These are phyloP conservation scores for Carex myosuroides DNA, from an alignment of 176 grass and related monocot genomes.

Conservation along the genomic window DNA sequence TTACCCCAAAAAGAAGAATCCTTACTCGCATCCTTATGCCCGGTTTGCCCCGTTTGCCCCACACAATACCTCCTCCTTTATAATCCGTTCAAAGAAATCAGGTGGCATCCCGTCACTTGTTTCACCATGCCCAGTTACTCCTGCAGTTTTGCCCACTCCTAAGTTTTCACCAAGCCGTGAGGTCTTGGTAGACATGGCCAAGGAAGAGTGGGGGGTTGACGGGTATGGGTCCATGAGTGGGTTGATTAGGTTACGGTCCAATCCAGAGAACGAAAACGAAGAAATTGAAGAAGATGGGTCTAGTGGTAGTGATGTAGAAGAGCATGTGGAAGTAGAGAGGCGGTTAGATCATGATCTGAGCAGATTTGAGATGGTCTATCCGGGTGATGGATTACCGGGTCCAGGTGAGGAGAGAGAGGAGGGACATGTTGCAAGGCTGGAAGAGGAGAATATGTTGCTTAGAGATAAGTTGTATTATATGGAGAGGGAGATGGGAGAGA, in stretches of 20 bases:
- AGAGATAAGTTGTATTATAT: slow-evolving; percentile 66
- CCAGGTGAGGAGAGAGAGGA: slow-evolving; percentile 26
- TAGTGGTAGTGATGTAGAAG: slow-evolving; percentile 92
- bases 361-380: slow-evolving; percentile 96
- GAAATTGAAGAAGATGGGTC: slow-evolving; percentile 52
- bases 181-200: slow-evolving; percentile 95
- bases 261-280: slow-evolving; percentile 22
- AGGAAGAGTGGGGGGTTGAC: slow-evolving; percentile 96
- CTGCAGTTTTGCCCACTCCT: slow-evolving; percentile 78
- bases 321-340: slow-evolving; percentile 89
- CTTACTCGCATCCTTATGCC: slow-evolving; percentile 18
- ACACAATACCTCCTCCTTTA: slow-evolving; percentile 88
- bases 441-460: slow-evolving; percentile 80
- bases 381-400: slow-evolving; percentile 15
- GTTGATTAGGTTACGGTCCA: slow-evolving; percentile 71
- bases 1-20: slow-evolving; percentile 28
- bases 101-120: slow-evolving; percentile 69
- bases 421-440: slow-evolving; percentile 40
- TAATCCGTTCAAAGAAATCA: slow-evolving; percentile 82
- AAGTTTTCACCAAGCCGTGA: slow-evolving; percentile 72
- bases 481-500: slow-evolving; percentile 73
- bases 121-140: slow-evolving; percentile 88
- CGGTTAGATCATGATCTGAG: slow-evolving; percentile 96
- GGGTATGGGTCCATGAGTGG: slow-evolving; percentile 98
- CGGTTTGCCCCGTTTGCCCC: slow-evolving; percentile 63